Evolutionary conservation across 345 rosid genomes (phyloP).

Genomic region (Brassica cretica): DNA sequence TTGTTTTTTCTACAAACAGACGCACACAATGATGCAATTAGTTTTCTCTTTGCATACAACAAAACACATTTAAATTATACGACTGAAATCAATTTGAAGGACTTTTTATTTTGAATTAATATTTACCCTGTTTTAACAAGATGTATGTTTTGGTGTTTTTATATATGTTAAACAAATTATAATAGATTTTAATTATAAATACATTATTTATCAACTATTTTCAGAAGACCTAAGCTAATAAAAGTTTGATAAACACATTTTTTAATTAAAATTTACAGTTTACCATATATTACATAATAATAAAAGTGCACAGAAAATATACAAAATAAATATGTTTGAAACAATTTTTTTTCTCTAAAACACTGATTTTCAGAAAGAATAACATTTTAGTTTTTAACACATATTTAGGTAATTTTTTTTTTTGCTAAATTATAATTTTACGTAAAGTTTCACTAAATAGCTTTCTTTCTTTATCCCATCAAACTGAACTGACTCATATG

Average conservation of each 20-base stretch:
- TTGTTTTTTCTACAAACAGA: neutral
- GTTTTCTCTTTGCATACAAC: neutral
- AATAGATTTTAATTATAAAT: no score
- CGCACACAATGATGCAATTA: neutral
- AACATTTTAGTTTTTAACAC: neutral
- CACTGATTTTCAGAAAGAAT: neutral
- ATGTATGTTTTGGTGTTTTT: neutral
- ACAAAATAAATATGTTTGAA: neutral
- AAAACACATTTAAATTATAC: neutral
- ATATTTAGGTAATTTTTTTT: no score
- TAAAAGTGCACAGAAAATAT: neutral
- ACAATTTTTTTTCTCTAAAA: neutral
- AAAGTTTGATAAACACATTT: neutral
- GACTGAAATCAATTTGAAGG: neutral
- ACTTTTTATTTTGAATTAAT: neutral
- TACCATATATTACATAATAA: neutral
- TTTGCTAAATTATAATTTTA: neutral
- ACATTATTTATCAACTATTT: neutral
- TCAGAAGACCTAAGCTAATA: neutral
- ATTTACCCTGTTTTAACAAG: neutral
- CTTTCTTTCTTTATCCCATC: neutral
- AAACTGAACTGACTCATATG: constrained; percentile 1
- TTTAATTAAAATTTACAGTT: no score
- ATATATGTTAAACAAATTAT: no score
- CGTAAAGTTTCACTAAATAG: neutral